These are phyloP conservation scores for Cylindrotheca closterium DNA, from an alignment of 108 stramenopile genomes.

Conservation along the genomic window DNA sequence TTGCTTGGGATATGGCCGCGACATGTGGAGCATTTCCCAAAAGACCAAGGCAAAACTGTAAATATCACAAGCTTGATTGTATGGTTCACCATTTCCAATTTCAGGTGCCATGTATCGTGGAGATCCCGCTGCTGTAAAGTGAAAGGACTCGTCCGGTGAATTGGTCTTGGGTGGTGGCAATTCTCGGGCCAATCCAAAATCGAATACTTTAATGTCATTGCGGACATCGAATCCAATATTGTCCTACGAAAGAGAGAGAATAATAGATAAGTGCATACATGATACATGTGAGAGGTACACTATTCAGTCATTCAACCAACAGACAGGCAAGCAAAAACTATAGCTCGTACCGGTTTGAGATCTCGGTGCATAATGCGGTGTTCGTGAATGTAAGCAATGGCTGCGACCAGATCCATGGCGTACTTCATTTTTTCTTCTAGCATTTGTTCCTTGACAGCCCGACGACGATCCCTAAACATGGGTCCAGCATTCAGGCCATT, in stretches of 20 bases:
- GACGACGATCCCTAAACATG: background rate
- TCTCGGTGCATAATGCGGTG: conserved; percentile 21
- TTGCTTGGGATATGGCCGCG: conserved; percentile 12
- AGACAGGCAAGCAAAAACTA: conserved; percentile 19
- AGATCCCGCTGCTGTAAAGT: conserved; percentile 47
- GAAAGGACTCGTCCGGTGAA: no score
- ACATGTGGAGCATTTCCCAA: conserved; percentile 54
- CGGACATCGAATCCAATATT: conserved; percentile 38
- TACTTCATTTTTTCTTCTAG: background rate
- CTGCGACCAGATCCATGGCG: conserved; percentile 13
- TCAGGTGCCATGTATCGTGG: conserved; percentile 55
- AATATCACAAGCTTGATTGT: conserved; percentile 29
- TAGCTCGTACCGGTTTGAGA: conserved; percentile 31
- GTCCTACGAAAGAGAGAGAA: background rate
- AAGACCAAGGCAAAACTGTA: conserved; percentile 43
- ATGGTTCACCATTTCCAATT: conserved; percentile 20
- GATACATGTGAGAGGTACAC: background rate
- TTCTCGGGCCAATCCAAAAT: conserved; percentile 53
- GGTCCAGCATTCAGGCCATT: conserved; percentile 14
- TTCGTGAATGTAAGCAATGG: conserved; percentile 18
- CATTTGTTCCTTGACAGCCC: conserved; percentile 13
- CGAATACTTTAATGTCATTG: conserved; percentile 46
- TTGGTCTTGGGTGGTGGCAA: conserved; percentile 13
- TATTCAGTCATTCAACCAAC: background rate
- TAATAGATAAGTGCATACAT: background rate